Base-by-base conservation (phyloP, 805 yeast genomes). In the Metschnikowia similis region DNA sequence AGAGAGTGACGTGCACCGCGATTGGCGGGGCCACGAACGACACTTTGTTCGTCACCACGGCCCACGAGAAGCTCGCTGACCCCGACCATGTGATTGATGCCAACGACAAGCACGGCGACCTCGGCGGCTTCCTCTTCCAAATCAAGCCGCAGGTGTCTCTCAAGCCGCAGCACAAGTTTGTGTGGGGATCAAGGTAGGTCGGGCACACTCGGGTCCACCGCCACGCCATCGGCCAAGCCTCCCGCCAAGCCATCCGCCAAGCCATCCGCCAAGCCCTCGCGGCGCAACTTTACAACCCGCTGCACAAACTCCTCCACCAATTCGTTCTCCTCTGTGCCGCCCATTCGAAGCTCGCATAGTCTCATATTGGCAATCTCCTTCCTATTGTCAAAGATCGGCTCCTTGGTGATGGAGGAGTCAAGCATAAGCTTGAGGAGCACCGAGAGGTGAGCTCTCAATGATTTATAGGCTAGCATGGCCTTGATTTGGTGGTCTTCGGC, bases 31-130 rank as follows among this genome's bases (percentile, higher is more conserved):
- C 63, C 27, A 66, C 80, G 16, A 61, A 71, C 48, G 78, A 81
- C 59, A 84, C 82, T 45, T 55, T 89, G 48, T 84, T 78, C 58
- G 80, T 89, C 35, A 86, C 95, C 3, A 76, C 84, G 16, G 96
- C 85, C 1, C 80, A 81, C 55, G 61, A 70, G 49, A 63, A 78
- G 44, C 68, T 75, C 47, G 71, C 66, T 16, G 80, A 81, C 45
- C 66, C 67, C 6, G 57, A 57, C 26, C 63, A 60, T 6, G 40
- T 30, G 2, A 57, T 64, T 30, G 64, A 63, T 46, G 52, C 69
- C 2, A 37, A 36, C 1, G 65, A 62, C 52, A 56, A 55, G 21
- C 43, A 49, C 7, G 77, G 74, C n/a, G 85, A 82, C 55, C 60
- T 75, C 11, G 89, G 91, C 30, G 91, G 91, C 1, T 70, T 76